A percentile compares a stretch with the other conserved stretches of the same genome.
phyloP scores from a whole-genome alignment of 2,329 filamentous ascomycete species.

The Hymenoscyphus occultus region DNA sequence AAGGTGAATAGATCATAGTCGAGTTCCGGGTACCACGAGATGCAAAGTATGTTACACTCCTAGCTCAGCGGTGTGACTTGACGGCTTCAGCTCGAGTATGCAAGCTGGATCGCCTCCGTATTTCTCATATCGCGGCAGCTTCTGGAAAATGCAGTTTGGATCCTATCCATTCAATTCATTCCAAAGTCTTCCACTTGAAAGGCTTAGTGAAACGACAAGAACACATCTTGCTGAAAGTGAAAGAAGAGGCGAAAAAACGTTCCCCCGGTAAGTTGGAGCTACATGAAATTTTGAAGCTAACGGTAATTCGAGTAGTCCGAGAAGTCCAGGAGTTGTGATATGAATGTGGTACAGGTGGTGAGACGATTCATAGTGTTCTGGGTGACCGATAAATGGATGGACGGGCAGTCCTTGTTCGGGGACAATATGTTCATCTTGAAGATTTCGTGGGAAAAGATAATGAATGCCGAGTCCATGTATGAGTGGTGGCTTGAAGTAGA shows the following conservation, averaged over 20 bases:
- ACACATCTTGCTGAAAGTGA: background rate
- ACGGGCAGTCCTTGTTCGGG: too few relatives aligned
- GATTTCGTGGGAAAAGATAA: too few relatives aligned
- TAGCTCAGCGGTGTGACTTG: background rate
- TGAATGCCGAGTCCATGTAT: too few relatives aligned
- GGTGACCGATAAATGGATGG: background rate
- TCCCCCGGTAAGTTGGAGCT: background rate
- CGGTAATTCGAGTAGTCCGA: background rate
- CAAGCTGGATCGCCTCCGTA: background rate
- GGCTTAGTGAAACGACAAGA: background rate
- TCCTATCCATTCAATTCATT: background rate
- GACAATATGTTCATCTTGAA: too few relatives aligned
- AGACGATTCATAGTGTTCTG: background rate
- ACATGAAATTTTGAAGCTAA: background rate
- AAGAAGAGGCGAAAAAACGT: background rate
- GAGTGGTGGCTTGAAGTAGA: too few relatives aligned
- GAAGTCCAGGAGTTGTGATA: background rate
- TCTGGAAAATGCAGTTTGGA: background rate
- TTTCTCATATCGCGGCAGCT: background rate
- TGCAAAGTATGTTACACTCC: background rate
- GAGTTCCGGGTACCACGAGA: background rate
- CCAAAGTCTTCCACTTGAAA: background rate
- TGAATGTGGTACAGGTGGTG: background rate
- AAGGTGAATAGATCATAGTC: background rate
- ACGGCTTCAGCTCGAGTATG: background rate